Base-by-base conservation (phyloP, 148 eudicot species). In the Camellia japonica region DNA sequence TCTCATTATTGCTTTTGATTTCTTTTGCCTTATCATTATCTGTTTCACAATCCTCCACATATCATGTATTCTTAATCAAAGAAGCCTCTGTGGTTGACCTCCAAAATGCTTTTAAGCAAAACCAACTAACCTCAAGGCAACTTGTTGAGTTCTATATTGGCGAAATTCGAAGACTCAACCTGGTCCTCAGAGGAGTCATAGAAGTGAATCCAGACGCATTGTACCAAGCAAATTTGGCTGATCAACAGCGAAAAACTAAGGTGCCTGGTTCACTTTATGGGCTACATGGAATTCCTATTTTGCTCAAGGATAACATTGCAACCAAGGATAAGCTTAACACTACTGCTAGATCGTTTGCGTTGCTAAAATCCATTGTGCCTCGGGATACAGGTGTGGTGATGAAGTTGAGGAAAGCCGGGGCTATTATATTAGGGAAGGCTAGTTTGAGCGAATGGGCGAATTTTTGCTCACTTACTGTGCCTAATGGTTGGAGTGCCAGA, bases 171-270 rank as follows among this genome's bases (percentile, higher is more conserved):
- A 74, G 54, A 67, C 84, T 86, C 49, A 86, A 83, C 71, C 84
- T 78, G 3, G 6, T 74, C 18, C 86, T 86, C 15, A 74, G 76
- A 5, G 82, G 82, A 15, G 80, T 86, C 20, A 75, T 86, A 1
- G 89, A 86, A 74, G 81, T 86, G 62, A 86, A 86, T 77, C 89
- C 86, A 13, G 89, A 86, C 23, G 89, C 85, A 7, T 55, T 84
- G 4, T 58, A 10, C 30, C 74, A 63, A 12, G 84, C 84, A 4
- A 81, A 86, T n/a, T 64, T 20, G 68, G 86, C 84, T 15, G 89
- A 86, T 63, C 6, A 41, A 58, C 84, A 79, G 64, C 62, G 80
- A 62, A 74, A 65, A 19, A 79, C 81, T 4, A 60, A 73, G 56
- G 66, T 42, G 6, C 51, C 79, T 7, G 66, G 58, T 61, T 78